These are phyloP conservation scores for Carex pumila DNA, from an alignment of 176 grass and related monocot species.

Conservation along the genomic window DNA sequence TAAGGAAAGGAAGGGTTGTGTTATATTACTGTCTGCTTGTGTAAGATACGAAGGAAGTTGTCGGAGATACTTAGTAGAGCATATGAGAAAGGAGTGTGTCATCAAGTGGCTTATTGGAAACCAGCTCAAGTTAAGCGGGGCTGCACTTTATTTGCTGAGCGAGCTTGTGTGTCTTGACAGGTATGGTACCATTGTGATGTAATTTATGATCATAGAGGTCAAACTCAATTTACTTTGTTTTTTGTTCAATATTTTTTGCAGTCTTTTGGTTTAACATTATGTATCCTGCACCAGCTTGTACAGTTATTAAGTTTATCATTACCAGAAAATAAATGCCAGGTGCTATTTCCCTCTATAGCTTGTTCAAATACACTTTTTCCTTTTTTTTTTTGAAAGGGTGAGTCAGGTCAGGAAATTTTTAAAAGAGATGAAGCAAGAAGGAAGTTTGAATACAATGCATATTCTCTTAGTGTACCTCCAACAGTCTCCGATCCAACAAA, in stretches of 20 bases:
- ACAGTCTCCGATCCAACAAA: slow-evolving; percentile 65
- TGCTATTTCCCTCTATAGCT: neutral
- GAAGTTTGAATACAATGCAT: slow-evolving; percentile 85
- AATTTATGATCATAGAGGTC: slow-evolving; percentile 4
- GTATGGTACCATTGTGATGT: slow-evolving; percentile 28
- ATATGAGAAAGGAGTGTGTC: slow-evolving; percentile 75
- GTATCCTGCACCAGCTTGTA: neutral
- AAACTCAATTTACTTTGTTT: slow-evolving; percentile 1
- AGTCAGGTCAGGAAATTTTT: slow-evolving; percentile 62
- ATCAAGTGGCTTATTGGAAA: slow-evolving; percentile 63
- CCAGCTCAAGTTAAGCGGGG: slow-evolving; percentile 57
- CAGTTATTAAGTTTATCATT: neutral
- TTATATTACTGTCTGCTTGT: slow-evolving; percentile 62
- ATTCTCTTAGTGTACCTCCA: slow-evolving; percentile 89
- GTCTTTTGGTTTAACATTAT: neutral
- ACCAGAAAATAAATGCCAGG: neutral
- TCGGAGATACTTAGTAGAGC: slow-evolving; percentile 59
- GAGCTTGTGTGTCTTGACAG: slow-evolving; percentile 88
- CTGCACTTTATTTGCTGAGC: slow-evolving; percentile 63
- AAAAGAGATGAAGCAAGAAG: slow-evolving; percentile 61
- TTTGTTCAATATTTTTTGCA: neutral
- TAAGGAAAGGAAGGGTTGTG: slow-evolving; percentile 58
- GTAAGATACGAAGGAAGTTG: slow-evolving; percentile 82
- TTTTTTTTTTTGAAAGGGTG: slow-evolving; percentile 52
- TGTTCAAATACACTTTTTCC: slow-evolving; percentile 1